A percentile compares a stretch with the other conserved stretches of the same genome.
Conservation (phyloP, 2,329 filamentous ascomycete genomes). For the Fusarium foetens region DNA sequence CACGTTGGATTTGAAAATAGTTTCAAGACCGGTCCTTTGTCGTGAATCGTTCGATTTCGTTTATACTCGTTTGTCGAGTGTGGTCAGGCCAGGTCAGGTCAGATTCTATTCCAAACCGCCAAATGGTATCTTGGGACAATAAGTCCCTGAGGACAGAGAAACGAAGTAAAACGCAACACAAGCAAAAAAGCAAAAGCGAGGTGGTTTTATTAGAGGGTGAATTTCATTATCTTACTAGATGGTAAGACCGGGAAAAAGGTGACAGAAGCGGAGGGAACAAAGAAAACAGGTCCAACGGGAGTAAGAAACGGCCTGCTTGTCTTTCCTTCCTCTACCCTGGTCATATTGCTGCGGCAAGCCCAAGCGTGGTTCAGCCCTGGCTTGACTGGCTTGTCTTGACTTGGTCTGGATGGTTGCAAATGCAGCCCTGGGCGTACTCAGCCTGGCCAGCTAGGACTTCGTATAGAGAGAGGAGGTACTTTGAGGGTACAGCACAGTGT, state of each 20-base stretch:
- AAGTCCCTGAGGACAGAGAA: constrained; percentile 21
- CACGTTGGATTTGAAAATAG: not conserved
- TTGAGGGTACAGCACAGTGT: constrained; percentile 18
- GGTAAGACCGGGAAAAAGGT: constrained; percentile 6
- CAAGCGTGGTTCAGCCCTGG: constrained; percentile 19
- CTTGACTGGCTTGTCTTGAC: constrained; percentile 11
- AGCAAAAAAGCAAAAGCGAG: constrained; percentile 3
- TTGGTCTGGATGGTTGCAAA: constrained; percentile 28
- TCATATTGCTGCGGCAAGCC: constrained; percentile 36
- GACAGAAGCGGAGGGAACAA: constrained; percentile 24
- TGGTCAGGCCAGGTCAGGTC: not conserved
- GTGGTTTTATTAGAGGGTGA: not conserved
- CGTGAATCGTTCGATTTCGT: constrained; percentile 10
- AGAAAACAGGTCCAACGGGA: constrained; percentile 19
- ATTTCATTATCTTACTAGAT: not conserved
- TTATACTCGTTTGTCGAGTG: not conserved
- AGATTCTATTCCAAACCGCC: not conserved
- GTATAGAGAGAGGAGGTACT: constrained; percentile 18
- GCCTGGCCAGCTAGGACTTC: constrained; percentile 28
- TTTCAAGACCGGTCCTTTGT: not conserved
- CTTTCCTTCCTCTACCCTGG: constrained; percentile 4
- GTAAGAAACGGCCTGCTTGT: not conserved
- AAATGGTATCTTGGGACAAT: constrained; percentile 3
- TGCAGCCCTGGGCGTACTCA: constrained; percentile 29
- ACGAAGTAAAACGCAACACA: not conserved